These are phyloP conservation scores for Opeltia flavorubescens DNA, from an alignment of 495 filamentous ascomycete species.

Conservation along the genomic window DNA sequence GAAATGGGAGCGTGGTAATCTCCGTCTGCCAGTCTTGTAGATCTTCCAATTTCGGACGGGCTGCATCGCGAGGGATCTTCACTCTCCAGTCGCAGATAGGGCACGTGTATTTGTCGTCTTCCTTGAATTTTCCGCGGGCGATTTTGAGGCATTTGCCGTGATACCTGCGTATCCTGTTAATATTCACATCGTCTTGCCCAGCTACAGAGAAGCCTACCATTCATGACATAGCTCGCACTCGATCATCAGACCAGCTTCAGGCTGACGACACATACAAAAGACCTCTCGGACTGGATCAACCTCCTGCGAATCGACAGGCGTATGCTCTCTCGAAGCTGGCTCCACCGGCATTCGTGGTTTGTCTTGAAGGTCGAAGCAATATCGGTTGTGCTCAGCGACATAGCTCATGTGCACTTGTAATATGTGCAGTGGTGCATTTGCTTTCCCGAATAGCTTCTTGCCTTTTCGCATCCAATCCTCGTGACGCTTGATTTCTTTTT, in stretches of 20 bases:
- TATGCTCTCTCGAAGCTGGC: slow-evolving; percentile 75
- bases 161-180: slow-evolving; percentile 46
- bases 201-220: slow-evolving; percentile 46
- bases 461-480: slow-evolving; percentile 99
- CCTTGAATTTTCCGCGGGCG: slow-evolving; percentile 90
- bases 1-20: slow-evolving; percentile 72
- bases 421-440: slow-evolving; percentile 93
- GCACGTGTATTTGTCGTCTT: slow-evolving; percentile 96
- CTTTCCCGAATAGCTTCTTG: slow-evolving; percentile 97
- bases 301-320: slow-evolving; percentile 50
- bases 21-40: slow-evolving; percentile 79
- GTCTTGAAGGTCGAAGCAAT: slow-evolving; percentile 89
- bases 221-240: slow-evolving; percentile 97
- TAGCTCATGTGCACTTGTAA: slow-evolving; percentile 87
- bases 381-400: slow-evolving; percentile 72
- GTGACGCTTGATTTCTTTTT: slow-evolving; percentile 88
- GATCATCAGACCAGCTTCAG: slow-evolving; percentile 98
- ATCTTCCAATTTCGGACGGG: slow-evolving; percentile 90
- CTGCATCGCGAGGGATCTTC: slow-evolving; percentile 96
- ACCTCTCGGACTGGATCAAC: slow-evolving; percentile 52
- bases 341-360: slow-evolving; percentile 82
- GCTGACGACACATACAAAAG: slow-evolving; percentile 90
- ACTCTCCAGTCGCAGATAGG: slow-evolving; percentile 96
- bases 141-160: slow-evolving; percentile 98
- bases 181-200: neutral